Percentiles rank a stretch among this genome's conserved stretches.
phyloP scores from a whole-genome alignment of 352 stramenopile species.

The Globisporangium emineosum region DNA sequence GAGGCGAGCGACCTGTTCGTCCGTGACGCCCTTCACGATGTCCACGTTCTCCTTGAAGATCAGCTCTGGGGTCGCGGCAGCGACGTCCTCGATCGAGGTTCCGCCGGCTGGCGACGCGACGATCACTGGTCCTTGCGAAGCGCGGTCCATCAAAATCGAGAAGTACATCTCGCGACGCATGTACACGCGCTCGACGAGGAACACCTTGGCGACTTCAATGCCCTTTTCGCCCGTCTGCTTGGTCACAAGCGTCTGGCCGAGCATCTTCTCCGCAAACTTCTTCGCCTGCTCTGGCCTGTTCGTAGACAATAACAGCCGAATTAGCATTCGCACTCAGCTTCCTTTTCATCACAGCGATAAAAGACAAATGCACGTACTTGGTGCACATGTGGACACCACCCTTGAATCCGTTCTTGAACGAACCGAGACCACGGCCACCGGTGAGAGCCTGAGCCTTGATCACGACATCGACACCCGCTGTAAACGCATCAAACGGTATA shows the following conservation, averaged over 20 bases:
- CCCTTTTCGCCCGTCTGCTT: slow-evolving; percentile 92
- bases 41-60: slow-evolving; percentile 95
- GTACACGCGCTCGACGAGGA: slow-evolving; percentile 92
- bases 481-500: not conserved
- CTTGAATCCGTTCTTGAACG: slow-evolving; percentile 97
- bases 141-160: slow-evolving; percentile 97
- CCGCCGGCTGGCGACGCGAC: slow-evolving; percentile 94
- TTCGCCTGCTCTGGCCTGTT: slow-evolving; percentile 64
- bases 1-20: slow-evolving; percentile 73
- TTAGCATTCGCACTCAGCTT: not conserved
- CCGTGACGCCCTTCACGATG: slow-evolving; percentile 90
- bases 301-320: not conserved
- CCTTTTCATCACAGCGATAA: not conserved
- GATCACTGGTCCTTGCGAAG: slow-evolving; percentile 93
- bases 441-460: slow-evolving; percentile 97
- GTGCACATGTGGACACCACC: slow-evolving; percentile 97
- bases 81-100: slow-evolving; percentile 97
- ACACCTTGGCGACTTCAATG: slow-evolving; percentile 88
- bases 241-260: slow-evolving; percentile 95
- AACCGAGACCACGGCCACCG: slow-evolving; percentile 93
- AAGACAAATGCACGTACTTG: slow-evolving; percentile 32
- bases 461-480: slow-evolving; percentile 88
- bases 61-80: slow-evolving; percentile 90
- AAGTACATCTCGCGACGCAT: slow-evolving; percentile 98
- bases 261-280: slow-evolving; percentile 86